Percentiles rank a stretch among this genome's conserved stretches.
Conservation (phyloP, 139 green algal genomes). For the Chara braunii region DNA sequence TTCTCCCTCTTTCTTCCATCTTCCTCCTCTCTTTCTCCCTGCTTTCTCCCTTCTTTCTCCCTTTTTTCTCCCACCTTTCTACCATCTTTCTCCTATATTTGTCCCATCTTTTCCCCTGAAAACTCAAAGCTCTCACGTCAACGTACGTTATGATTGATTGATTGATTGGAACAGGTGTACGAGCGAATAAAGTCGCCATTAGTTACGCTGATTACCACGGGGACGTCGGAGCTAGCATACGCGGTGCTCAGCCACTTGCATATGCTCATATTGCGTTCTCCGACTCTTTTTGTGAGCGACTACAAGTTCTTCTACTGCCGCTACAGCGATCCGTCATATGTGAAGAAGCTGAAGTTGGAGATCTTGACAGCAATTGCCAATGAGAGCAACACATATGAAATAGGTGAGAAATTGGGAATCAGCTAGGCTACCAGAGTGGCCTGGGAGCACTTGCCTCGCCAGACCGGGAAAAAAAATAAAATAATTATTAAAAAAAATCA, state of each 20-base stretch:
- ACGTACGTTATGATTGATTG: too few relatives aligned
- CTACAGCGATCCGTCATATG: slow-evolving; percentile 79
- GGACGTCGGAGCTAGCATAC: slow-evolving; percentile 56
- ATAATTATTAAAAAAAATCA: too few relatives aligned
- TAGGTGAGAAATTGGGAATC: slow-evolving; percentile 41
- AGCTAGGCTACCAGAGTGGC: too few relatives aligned
- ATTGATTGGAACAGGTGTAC: slow-evolving; percentile 59
- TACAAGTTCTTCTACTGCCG: slow-evolving; percentile 86
- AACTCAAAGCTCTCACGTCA: too few relatives aligned
- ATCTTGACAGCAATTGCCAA: slow-evolving; percentile 76
- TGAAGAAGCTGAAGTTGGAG: slow-evolving; percentile 91
- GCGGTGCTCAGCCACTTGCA: slow-evolving; percentile 78
- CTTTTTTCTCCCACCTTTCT: too few relatives aligned
- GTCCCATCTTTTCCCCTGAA: too few relatives aligned
- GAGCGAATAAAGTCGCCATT: slow-evolving; percentile 85
- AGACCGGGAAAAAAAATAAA: too few relatives aligned
- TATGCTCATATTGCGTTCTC: slow-evolving; percentile 58
- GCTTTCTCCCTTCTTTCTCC: too few relatives aligned
- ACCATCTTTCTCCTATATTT: too few relatives aligned
- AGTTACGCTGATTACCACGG: slow-evolving; percentile 61
- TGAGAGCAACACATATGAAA: slow-evolving; percentile 80
- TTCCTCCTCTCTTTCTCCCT: too few relatives aligned
- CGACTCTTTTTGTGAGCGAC: slow-evolving; percentile 49
- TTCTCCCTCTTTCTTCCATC: too few relatives aligned
- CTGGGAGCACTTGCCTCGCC: too few relatives aligned